phyloP scores from a whole-genome alignment of 2,329 filamentous ascomycete species.

The Trichoderma harzianum region DNA sequence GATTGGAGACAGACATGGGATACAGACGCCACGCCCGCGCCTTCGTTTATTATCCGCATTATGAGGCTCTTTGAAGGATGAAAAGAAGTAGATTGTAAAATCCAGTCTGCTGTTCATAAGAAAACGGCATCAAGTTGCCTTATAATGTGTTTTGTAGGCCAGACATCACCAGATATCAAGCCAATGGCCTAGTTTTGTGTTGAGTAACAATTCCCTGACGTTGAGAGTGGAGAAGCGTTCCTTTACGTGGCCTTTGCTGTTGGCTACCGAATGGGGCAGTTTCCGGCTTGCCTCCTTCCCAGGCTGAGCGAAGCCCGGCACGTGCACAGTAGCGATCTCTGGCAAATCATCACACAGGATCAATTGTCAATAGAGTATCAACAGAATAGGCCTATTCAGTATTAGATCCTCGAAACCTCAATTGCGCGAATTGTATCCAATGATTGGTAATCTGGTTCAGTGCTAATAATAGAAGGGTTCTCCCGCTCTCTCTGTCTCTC shows the following conservation, averaged over 20 bases:
- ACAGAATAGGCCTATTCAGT: neutral
- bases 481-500: neutral
- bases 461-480: neutral
- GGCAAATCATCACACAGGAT: neutral
- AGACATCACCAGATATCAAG: too few relatives aligned
- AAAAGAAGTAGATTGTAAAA: neutral
- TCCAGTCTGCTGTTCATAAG: neutral
- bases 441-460: neutral
- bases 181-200: neutral
- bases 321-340: neutral
- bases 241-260: conserved; percentile 12
- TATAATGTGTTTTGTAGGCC: too few relatives aligned
- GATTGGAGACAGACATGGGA: neutral
- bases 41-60: neutral
- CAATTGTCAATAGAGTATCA: neutral
- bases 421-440: neutral
- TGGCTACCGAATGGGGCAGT: conserved; percentile 10
- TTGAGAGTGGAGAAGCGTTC: conserved; percentile 12
- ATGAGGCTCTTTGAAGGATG: neutral
- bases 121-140: neutral
- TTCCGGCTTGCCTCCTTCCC: neutral
- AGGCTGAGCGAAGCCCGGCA: neutral
- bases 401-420: neutral
- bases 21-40: neutral
- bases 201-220: neutral